Conservation (phyloP, 352 stramenopile genomes). For the Pilasporangium apinafurcum region DNA sequence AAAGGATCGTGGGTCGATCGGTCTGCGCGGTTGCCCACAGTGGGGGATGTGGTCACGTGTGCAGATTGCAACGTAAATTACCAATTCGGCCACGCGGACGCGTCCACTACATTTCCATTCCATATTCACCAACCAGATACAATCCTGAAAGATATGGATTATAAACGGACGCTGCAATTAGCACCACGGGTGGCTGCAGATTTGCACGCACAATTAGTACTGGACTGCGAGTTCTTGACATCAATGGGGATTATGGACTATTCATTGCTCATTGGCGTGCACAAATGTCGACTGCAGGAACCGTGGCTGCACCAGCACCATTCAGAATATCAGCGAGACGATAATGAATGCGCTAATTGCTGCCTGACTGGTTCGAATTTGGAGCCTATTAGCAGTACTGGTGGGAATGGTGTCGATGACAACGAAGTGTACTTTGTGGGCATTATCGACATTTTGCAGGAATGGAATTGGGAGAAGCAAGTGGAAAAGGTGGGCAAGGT, state of each 20-base stretch:
- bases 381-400: too few relatives aligned
- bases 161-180: constrained; percentile 37
- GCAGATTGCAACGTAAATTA: constrained; percentile 60
- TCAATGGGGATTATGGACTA: constrained; percentile 79
- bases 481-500: constrained; percentile 71
- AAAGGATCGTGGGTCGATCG: constrained; percentile 75
- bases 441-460: constrained; percentile 83
- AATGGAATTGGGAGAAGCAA: constrained; percentile 81
- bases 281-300: constrained; percentile 44
- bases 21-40: constrained; percentile 33
- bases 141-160: constrained; percentile 68
- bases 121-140: constrained; percentile 62
- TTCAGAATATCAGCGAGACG: constrained; percentile 3
- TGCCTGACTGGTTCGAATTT: constrained; percentile 10
- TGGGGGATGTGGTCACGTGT: constrained; percentile 52
- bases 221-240: constrained; percentile 60
- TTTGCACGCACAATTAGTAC: constrained; percentile 41
- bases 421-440: constrained; percentile 76
- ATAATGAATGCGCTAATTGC: constrained; percentile 12
- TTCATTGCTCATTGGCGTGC: constrained; percentile 60
- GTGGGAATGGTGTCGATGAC: constrained; percentile 10
- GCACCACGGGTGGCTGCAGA: constrained; percentile 15
- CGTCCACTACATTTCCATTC: constrained; percentile 14
- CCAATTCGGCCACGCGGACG: constrained; percentile 24
- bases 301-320: constrained; percentile 8